Percentiles rank a stretch among this genome's conserved stretches.
phyloP scores from a whole-genome alignment of 176 grass and related monocot species.

The Echinochloa phyllopogon region DNA sequence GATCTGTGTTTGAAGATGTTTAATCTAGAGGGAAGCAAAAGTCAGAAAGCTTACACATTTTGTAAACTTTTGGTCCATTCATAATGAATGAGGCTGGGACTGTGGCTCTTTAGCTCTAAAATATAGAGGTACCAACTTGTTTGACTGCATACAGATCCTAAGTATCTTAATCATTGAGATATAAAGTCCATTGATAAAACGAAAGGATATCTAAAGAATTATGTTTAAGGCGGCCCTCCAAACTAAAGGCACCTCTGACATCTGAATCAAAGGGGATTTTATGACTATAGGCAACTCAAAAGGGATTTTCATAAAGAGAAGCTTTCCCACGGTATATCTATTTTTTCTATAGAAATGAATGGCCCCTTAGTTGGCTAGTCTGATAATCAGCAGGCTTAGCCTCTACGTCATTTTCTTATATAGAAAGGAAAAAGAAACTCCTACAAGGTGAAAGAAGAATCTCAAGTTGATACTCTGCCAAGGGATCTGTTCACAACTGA shows the following conservation, averaged over 20 bases:
- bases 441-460: not conserved
- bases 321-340: not conserved
- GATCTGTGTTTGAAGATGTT: not conserved
- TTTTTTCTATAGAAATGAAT: not conserved
- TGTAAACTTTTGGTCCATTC: not conserved
- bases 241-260: not conserved
- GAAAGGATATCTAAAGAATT: constrained; percentile 7
- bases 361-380: not conserved
- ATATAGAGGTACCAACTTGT: not conserved
- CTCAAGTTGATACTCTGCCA: not conserved
- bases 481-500: not conserved
- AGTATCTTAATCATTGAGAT: not conserved
- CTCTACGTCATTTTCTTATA: not conserved
- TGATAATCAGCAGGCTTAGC: not conserved
- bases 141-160: not conserved
- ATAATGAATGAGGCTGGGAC: not conserved
- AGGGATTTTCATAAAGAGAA: constrained; percentile 5
- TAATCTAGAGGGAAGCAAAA: not conserved
- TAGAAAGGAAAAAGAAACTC: not conserved
- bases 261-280: not conserved
- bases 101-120: not conserved
- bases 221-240: not conserved
- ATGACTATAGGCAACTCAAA: not conserved
- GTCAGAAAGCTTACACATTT: not conserved
- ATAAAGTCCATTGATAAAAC: not conserved